These are phyloP conservation scores for Magnaporthales sp. DNA, from an alignment of 2,329 filamentous ascomycete species.

Conservation along the genomic window DNA sequence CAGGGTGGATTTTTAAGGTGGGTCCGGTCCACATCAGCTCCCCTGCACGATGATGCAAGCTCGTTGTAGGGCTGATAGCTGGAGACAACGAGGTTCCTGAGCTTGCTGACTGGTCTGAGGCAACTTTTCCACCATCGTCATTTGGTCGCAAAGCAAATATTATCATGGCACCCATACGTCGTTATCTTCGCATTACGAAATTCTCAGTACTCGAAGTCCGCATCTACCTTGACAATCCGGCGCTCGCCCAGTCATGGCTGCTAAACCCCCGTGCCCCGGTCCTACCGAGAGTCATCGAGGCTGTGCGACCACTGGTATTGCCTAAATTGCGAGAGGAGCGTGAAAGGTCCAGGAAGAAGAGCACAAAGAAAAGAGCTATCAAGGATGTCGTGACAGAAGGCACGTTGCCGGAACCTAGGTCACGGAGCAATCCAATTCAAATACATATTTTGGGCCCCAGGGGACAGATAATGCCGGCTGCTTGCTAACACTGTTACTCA, in stretches of 20 bases:
- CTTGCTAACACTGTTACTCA: background rate
- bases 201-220: constrained; percentile 94
- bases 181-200: constrained; percentile 86
- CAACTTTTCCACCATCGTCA: background rate
- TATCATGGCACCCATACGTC: constrained; percentile 74
- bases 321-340: constrained; percentile 87
- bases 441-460: too few relatives aligned
- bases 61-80: constrained; percentile 4
- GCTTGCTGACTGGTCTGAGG: background rate
- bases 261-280: constrained; percentile 68
- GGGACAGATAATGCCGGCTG: too few relatives aligned
- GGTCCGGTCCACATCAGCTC: background rate
- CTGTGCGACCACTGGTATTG: constrained; percentile 75
- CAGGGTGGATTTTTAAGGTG: background rate
- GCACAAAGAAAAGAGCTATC: constrained; percentile 67
- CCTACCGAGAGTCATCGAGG: constrained; percentile 74
- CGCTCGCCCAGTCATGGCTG: constrained; percentile 75
- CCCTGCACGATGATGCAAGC: constrained; percentile 5
- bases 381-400: constrained; percentile 83
- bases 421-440: background rate
- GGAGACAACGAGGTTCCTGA: background rate
- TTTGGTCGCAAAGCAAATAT: background rate
- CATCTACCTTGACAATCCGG: constrained; percentile 89
- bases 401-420: constrained; percentile 29
- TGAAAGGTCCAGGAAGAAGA: constrained; percentile 53